A percentile compares a stretch with the other conserved stretches of the same genome.
These are phyloP conservation scores for Solanum dulcamara DNA, from an alignment of 257 asterid species.

Conservation along the genomic window DNA sequence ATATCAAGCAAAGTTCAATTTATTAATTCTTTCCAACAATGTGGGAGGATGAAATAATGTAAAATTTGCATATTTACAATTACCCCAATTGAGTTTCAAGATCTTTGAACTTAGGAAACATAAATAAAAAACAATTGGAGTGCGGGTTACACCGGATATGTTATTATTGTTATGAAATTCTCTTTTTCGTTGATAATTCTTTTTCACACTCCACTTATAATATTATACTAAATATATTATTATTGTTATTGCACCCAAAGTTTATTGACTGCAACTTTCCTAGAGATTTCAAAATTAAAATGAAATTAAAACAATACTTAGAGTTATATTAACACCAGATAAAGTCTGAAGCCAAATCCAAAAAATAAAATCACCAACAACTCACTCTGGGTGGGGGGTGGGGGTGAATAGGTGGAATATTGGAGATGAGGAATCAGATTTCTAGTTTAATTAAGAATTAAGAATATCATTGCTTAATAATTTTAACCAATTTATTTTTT, in stretches of 20 bases:
- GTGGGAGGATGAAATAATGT: not conserved
- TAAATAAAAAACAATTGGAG: not conserved
- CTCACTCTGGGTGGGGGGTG: not conserved
- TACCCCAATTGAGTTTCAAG: not conserved
- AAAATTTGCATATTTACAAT: not conserved
- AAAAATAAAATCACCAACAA: not conserved
- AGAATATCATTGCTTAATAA: not conserved
- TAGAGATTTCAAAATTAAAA: too few species aligned
- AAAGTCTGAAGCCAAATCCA: not conserved
- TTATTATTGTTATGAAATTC: not conserved
- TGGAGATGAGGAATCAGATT: not conserved
- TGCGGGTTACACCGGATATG: fast-evolving
- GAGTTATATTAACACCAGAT: too few species aligned
- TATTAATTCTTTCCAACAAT: not conserved
- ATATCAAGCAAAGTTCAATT: not conserved
- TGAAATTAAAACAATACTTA: not conserved
- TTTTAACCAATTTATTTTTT: not conserved
- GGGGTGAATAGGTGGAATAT: not conserved
- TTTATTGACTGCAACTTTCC: too few species aligned
- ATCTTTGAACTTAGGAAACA: not conserved
- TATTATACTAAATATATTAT: too few species aligned
- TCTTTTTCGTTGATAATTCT: not conserved
- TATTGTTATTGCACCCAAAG: not conserved
- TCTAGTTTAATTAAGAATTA: not conserved
- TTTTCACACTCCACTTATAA: not conserved